Conservation (phyloP, 2,329 filamentous ascomycete genomes). For the Aspergillus novoparasiticus region DNA sequence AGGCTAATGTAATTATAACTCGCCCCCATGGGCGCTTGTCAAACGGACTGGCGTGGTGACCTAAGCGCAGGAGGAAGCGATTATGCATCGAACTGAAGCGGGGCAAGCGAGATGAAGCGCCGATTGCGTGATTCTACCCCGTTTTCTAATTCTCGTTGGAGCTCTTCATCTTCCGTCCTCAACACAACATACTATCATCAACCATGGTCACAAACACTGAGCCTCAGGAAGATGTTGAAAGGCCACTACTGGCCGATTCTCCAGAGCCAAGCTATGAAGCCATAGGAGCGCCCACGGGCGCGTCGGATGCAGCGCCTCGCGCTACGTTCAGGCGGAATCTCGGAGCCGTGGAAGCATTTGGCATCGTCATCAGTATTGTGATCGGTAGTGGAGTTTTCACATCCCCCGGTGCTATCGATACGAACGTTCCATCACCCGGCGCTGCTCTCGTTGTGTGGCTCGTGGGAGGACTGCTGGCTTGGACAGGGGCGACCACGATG, state of each 20-base stretch:
- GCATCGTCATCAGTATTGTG: constrained; percentile 24
- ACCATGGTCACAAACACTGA: neutral
- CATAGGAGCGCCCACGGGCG: neutral
- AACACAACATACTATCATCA: neutral
- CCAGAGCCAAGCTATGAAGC: neutral
- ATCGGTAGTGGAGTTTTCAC: constrained; percentile 24
- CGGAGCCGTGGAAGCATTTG: constrained; percentile 20
- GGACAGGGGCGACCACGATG: constrained; percentile 22
- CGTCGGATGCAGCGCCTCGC: neutral
- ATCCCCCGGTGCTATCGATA: constrained; percentile 20
- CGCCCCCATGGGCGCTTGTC: too few relatives aligned
- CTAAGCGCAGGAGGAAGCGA: too few relatives aligned
- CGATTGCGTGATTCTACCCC: neutral
- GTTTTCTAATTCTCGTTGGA: neutral
- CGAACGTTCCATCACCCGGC: constrained; percentile 21
- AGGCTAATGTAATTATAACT: too few relatives aligned
- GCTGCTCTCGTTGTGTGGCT: constrained; percentile 20
- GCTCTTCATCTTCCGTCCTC: neutral
- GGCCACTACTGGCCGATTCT: neutral
- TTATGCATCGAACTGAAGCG: too few relatives aligned
- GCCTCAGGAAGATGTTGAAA: neutral
- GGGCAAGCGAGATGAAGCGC: neutral
- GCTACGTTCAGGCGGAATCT: constrained; percentile 18
- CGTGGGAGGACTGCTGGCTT: constrained; percentile 19
- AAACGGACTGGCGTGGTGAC: too few relatives aligned